A percentile compares a stretch with the other conserved stretches of the same genome.
These are phyloP conservation scores for Cryphonectria radicalis DNA, from an alignment of 2,329 filamentous ascomycete genomes.

Conservation along the genomic window DNA sequence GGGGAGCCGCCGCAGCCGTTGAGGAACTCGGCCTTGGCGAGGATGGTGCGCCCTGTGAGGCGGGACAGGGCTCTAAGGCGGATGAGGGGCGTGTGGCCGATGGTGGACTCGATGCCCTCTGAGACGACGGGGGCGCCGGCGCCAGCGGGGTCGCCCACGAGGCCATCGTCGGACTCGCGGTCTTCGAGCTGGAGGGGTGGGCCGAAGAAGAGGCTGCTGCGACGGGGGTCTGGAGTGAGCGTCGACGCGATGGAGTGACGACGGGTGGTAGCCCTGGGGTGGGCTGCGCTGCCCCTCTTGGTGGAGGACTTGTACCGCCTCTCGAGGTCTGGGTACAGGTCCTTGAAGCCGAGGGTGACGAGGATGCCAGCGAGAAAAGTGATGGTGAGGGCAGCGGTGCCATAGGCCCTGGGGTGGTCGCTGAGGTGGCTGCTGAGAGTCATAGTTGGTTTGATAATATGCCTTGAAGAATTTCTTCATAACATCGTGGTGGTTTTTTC, in stretches of 20 bases:
- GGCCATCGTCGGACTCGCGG: slow-evolving; percentile 48
- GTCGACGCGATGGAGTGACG: slow-evolving; percentile 29
- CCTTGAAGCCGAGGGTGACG: slow-evolving; percentile 77
- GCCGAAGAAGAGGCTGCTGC: slow-evolving; percentile 51
- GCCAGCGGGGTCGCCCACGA: slow-evolving; percentile 30
- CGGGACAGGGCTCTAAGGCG: slow-evolving; percentile 83
- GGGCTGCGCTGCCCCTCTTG: slow-evolving; percentile 39
- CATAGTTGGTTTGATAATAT: slow-evolving; percentile 45
- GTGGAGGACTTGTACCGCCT: slow-evolving; percentile 55
- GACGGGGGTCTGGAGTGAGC: slow-evolving; percentile 33
- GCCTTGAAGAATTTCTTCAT: background rate
- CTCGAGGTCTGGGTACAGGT: slow-evolving; percentile 77
- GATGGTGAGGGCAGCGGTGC: slow-evolving; percentile 67
- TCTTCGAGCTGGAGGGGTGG: slow-evolving; percentile 61
- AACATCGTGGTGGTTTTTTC: background rate
- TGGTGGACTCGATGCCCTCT: slow-evolving; percentile 86
- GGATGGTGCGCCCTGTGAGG: slow-evolving; percentile 84
- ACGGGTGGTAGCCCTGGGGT: slow-evolving; percentile 25
- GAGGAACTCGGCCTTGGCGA: slow-evolving; percentile 94
- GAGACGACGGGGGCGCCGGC: slow-evolving; percentile 51
- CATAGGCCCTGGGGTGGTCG: slow-evolving; percentile 65
- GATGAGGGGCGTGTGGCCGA: slow-evolving; percentile 91
- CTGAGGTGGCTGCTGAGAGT: slow-evolving; percentile 48
- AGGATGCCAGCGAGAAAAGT: slow-evolving; percentile 80
- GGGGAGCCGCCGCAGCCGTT: slow-evolving; percentile 94